Percentiles rank a stretch among this genome's conserved stretches.
phyloP scores from a whole-genome alignment of 257 asterid species.

The Fraxinus americana region DNA sequence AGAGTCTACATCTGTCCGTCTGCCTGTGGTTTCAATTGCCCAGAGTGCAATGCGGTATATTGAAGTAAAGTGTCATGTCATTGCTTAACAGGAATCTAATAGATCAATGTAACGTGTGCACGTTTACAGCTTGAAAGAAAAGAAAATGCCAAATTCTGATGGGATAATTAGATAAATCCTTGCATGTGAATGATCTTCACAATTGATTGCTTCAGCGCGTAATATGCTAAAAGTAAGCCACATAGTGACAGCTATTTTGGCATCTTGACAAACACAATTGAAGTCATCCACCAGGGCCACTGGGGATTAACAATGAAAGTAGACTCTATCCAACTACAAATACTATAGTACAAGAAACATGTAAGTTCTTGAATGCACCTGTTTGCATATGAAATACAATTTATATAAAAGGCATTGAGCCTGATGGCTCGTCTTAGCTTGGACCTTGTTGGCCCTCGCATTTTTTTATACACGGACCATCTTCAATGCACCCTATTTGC shows the following conservation, averaged over 20 bases:
- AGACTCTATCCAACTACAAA: background rate
- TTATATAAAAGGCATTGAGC: too few species aligned
- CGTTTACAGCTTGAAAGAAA: background rate
- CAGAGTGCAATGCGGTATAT: too few species aligned
- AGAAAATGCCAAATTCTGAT: constrained; percentile 19
- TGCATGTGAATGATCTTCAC: constrained; percentile 24
- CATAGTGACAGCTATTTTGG: background rate
- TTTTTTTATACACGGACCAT: background rate
- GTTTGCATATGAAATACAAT: too few species aligned
- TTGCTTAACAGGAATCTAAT: too few species aligned
- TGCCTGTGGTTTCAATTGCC: too few species aligned
- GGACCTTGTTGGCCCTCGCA: too few species aligned
- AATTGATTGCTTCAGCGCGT: constrained; percentile 1
- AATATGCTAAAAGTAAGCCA: constrained; percentile 1
- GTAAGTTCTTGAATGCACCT: background rate
- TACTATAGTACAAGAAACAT: too few species aligned
- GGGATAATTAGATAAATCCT: constrained; percentile 3
- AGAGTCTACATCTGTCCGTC: too few species aligned
- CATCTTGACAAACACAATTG: background rate
- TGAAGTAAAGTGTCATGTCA: too few species aligned
- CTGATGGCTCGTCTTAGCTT: too few species aligned
- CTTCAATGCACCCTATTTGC: background rate
- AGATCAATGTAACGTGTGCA: too few species aligned
- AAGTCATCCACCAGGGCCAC: background rate
- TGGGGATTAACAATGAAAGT: background rate